phyloP scores from a whole-genome alignment of 345 rosid genomes.

The Eucalyptus brandiana region DNA sequence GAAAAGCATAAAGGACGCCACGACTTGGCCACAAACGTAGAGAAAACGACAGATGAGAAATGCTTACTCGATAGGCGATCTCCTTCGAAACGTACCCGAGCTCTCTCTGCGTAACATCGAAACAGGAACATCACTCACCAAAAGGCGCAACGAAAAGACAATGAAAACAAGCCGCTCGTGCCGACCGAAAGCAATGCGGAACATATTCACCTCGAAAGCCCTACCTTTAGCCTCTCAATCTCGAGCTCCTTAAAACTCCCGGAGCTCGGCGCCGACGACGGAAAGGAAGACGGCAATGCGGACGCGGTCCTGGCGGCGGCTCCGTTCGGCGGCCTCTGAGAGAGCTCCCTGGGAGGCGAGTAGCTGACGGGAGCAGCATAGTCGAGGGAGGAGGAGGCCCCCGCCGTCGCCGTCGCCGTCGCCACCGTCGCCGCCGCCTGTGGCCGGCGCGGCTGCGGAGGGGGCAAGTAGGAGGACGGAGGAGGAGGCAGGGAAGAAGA shows the following conservation, averaged over 20 bases:
- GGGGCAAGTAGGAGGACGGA: background rate
- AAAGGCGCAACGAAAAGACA: background rate
- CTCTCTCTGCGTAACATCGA: constrained; percentile 31
- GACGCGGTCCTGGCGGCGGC: background rate
- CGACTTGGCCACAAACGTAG: background rate
- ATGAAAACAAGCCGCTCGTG: accelerated
- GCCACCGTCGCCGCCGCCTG: background rate
- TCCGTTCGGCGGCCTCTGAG: constrained; percentile 25
- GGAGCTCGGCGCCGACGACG: background rate
- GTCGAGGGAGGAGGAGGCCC: background rate
- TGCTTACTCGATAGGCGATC: constrained; percentile 21
- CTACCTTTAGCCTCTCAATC: constrained; percentile 63
- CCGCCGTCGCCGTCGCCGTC: too few species aligned
- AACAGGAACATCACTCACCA: background rate
- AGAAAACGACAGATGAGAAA: background rate
- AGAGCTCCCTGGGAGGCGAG: constrained; percentile 79
- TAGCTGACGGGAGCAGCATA: constrained; percentile 1
- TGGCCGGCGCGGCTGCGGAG: constrained; percentile 2
- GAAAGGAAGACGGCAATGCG: background rate
- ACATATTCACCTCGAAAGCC: background rate
- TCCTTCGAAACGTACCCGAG: constrained; percentile 39
- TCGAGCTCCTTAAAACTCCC: constrained; percentile 33
- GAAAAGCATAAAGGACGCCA: background rate
- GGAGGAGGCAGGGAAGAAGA: background rate
- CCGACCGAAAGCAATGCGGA: background rate